These are phyloP conservation scores for Eucalyptus sideroxylon DNA, from an alignment of 345 rosid genomes.

Conservation along the genomic window DNA sequence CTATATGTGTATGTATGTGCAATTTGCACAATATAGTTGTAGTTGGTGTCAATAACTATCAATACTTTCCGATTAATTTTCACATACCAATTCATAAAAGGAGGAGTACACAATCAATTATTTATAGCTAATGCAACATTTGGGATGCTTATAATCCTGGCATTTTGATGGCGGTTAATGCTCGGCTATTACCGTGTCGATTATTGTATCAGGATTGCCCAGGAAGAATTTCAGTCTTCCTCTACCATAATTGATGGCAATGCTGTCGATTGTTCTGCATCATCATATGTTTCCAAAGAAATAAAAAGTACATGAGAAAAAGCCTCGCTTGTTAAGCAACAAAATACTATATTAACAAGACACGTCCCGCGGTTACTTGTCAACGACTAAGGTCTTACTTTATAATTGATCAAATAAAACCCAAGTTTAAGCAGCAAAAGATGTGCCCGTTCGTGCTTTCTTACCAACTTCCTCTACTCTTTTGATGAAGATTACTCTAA, in stretches of 20 bases:
- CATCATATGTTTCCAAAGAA: background rate
- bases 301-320: background rate
- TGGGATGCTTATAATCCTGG: background rate
- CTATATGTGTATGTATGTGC: background rate
- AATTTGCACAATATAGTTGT: background rate
- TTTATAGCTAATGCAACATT: background rate
- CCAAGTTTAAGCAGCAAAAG: background rate
- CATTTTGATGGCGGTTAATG: background rate
- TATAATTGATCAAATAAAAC: background rate
- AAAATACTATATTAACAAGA: background rate
- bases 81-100: background rate
- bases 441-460: background rate
- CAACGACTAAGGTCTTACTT: background rate
- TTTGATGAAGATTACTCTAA: background rate
- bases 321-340: background rate
- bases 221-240: background rate
- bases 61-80: no score
- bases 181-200: background rate
- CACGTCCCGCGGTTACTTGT: background rate
- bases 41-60: background rate
- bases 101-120: background rate
- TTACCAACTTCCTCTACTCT: background rate
- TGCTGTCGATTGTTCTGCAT: background rate
- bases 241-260: background rate
- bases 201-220: background rate